Evolutionary conservation across 2,329 filamentous ascomycete species (phyloP).

Genomic region (Acrodontium crateriforme): DNA sequence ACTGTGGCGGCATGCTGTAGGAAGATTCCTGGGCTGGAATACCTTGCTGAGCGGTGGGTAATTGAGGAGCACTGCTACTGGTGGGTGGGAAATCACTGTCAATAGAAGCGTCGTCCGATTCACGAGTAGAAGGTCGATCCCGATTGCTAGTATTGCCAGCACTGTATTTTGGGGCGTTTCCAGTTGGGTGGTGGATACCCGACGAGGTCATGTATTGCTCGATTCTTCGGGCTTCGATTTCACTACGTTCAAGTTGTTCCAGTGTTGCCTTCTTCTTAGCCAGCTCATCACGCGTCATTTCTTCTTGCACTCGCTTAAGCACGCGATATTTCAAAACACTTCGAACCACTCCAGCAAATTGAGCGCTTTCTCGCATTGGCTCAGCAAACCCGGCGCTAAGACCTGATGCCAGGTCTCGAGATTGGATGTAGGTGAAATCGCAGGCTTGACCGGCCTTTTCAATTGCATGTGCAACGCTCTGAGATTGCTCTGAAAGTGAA

Average conservation of each 20-base stretch:
- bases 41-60: conserved; percentile 56
- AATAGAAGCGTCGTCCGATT: conserved; percentile 64
- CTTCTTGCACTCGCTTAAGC: conserved; percentile 88
- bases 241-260: conserved; percentile 83
- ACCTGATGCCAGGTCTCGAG: conserved; percentile 74
- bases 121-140: conserved; percentile 9
- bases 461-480: conserved; percentile 79
- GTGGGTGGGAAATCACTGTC: conserved; percentile 90
- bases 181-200: conserved; percentile 38
- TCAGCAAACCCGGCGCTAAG: conserved; percentile 93
- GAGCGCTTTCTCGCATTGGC: conserved; percentile 92
- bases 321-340: conserved; percentile 80
- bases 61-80: conserved; percentile 43
- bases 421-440: conserved; percentile 90
- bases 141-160: conserved; percentile 25
- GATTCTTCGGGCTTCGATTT: conserved; percentile 82
- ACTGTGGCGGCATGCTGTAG: conserved; percentile 12
- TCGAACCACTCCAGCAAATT: conserved; percentile 89
- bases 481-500: conserved; percentile 81
- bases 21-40: conserved; percentile 34
- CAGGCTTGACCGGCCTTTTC: conserved; percentile 90
- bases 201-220: conserved; percentile 79
- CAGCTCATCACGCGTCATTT: conserved; percentile 90
- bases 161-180: conserved; percentile 55
- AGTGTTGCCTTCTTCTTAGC: conserved; percentile 72